Evolutionary conservation across 2,329 filamentous ascomycete species (phyloP).

Genomic region (Pleoardoris graminearum): DNA sequence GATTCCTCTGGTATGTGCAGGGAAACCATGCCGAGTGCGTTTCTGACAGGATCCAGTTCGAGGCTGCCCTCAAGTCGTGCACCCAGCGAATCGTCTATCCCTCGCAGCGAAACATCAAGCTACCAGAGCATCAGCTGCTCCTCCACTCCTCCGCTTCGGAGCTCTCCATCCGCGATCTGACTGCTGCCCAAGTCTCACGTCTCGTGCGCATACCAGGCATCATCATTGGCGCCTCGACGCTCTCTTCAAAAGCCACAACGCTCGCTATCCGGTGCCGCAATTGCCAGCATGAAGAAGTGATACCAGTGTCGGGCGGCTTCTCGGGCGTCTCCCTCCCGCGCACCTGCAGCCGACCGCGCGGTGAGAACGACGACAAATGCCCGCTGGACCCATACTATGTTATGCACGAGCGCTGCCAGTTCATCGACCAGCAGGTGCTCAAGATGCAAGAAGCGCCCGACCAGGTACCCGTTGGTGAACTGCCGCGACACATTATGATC

Average conservation of each 20-base stretch:
- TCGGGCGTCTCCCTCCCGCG: conserved; percentile 83
- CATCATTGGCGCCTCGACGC: conserved; percentile 93
- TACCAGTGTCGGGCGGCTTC: conserved; percentile 83
- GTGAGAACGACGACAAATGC: conserved; percentile 75
- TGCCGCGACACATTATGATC: conserved; percentile 91
- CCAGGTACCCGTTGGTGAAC: conserved; percentile 93
- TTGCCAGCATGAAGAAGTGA: conserved; percentile 71
- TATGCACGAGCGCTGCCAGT: conserved; percentile 88
- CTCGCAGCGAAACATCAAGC: conserved; percentile 64
- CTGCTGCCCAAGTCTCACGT: conserved; percentile 87
- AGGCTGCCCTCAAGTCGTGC: conserved; percentile 84
- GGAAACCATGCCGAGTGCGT: background rate
- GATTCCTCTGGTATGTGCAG: conserved; percentile 76
- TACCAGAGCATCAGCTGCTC: conserved; percentile 92
- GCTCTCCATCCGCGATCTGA: conserved; percentile 90
- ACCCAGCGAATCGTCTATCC: conserved; percentile 93
- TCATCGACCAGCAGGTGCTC: conserved; percentile 97
- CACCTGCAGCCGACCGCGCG: conserved; percentile 68
- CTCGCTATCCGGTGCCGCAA: conserved; percentile 86
- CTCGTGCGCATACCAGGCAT: conserved; percentile 97
- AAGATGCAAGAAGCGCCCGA: conserved; percentile 98
- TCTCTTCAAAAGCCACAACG: conserved; percentile 91
- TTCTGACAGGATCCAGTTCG: conserved; percentile 66
- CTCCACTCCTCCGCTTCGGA: conserved; percentile 90
- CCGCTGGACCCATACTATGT: conserved; percentile 96